These are phyloP conservation scores for Clitopilus hobsonii DNA, from an alignment of 768 basidiomycete genomes.

Conservation along the genomic window DNA sequence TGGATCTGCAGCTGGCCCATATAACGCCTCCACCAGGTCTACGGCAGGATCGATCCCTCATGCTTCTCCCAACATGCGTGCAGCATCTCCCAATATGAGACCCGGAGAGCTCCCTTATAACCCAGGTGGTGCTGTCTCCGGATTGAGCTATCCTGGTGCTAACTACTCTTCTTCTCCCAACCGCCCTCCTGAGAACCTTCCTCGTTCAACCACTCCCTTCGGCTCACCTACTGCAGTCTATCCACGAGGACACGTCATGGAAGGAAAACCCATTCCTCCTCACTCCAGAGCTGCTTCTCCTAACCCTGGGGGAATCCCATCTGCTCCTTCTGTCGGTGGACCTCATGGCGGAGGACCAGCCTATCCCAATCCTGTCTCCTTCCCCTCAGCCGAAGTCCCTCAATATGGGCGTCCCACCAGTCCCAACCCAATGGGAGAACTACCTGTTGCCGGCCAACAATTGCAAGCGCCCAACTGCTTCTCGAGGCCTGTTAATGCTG, in stretches of 20 bases:
- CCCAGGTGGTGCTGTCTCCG: slow-evolving; percentile 13
- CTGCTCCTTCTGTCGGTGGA: slow-evolving; percentile 10
- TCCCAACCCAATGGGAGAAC: slow-evolving; percentile 30
- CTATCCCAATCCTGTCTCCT: slow-evolving; percentile 13
- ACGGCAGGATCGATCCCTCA: slow-evolving; percentile 14
- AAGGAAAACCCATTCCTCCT: slow-evolving; percentile 42
- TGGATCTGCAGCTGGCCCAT: slow-evolving; percentile 28
- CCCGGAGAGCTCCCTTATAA: slow-evolving; percentile 37
- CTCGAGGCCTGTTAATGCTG: slow-evolving; percentile 64
- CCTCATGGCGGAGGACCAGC: slow-evolving; percentile 11
- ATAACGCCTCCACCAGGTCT: slow-evolving; percentile 17
- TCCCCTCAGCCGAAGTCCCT: slow-evolving; percentile 11
- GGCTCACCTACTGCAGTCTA: slow-evolving; percentile 34
- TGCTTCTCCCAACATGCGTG: slow-evolving; percentile 21
- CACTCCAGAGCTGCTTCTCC: slow-evolving; percentile 48
- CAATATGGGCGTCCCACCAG: slow-evolving; percentile 3
- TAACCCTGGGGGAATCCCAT: slow-evolving; percentile 32
- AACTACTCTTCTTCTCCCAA: slow-evolving; percentile 31
- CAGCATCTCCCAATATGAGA: slow-evolving; percentile 45
- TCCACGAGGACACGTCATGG: slow-evolving; percentile 52
- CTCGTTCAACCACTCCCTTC: slow-evolving; percentile 40
- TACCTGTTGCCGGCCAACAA: slow-evolving; percentile 26
- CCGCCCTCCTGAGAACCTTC: slow-evolving; percentile 28
- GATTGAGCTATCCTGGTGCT: slow-evolving; percentile 26
- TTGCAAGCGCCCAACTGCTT: slow-evolving; percentile 68